A percentile compares a stretch with the other conserved stretches of the same genome.
Evolutionary conservation across 179 eudicot species (phyloP).

Genomic region (Beta lomatogona): DNA sequence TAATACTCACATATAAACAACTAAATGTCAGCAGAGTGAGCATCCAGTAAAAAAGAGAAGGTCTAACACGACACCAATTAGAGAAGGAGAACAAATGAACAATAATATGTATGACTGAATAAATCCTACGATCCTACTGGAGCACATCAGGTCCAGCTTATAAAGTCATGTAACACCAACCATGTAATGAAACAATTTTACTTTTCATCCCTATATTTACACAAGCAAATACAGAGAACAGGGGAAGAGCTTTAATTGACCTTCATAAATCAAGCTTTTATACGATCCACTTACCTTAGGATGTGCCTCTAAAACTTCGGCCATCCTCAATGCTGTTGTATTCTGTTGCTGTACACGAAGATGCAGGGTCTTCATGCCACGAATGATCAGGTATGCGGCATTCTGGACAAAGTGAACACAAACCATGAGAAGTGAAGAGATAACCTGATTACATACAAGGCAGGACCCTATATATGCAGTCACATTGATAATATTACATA

Average conservation of each 20-base stretch:
- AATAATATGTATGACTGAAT: background rate
- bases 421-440: background rate
- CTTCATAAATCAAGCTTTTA: background rate
- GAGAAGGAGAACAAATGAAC: background rate
- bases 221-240: background rate
- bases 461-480: background rate
- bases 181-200: background rate
- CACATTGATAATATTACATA: background rate
- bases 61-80: too few species aligned
- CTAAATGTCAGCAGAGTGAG: background rate
- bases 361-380: conserved; percentile 99
- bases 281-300: conserved; percentile 68
- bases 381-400: conserved; percentile 83
- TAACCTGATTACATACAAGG: background rate
- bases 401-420: conserved; percentile 46
- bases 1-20: background rate
- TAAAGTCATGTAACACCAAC: background rate
- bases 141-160: background rate
- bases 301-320: conserved; percentile 96
- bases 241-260: background rate
- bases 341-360: conserved; percentile 98
- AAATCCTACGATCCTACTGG: background rate
- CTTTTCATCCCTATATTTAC: background rate
- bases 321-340: conserved; percentile 89
- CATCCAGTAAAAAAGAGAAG: too few species aligned